Conservation (phyloP, 106 monocot species). For the Dendrobium nobile region DNA sequence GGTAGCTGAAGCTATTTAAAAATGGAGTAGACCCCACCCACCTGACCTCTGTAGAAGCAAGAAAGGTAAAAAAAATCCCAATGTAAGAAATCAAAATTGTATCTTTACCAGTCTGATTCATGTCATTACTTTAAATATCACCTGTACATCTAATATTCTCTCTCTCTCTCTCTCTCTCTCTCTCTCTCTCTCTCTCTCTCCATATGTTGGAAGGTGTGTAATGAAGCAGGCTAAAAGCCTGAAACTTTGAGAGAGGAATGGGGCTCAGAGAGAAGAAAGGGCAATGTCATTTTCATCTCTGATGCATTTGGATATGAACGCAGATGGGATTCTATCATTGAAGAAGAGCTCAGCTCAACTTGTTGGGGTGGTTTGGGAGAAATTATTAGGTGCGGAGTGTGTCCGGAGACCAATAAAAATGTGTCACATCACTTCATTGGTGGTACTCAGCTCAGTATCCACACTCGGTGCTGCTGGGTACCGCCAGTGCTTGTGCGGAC, state of each 20-base stretch:
- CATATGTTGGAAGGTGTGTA: slow-evolving; percentile 10
- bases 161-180: too few species aligned
- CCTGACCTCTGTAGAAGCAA: neutral
- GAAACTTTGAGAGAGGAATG: neutral
- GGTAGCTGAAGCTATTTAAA: neutral
- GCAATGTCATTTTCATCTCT: neutral
- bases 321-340: neutral
- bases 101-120: slow-evolving; percentile 22
- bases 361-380: too few species aligned
- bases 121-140: neutral
- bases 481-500: too few species aligned
- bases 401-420: too few species aligned
- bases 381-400: too few species aligned
- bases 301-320: slow-evolving; percentile 4
- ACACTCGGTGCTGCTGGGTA: too few species aligned
- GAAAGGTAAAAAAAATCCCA: neutral
- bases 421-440: too few species aligned
- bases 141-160: neutral
- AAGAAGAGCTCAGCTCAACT: too few species aligned
- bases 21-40: neutral
- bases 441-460: too few species aligned
- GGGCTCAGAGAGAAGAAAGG: neutral
- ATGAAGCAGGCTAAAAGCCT: slow-evolving; percentile 13
- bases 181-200: neutral
- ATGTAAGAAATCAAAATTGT: slow-evolving; percentile 6